phyloP scores from a whole-genome alignment of 805 yeast species.

The Sugiyamaella chiloensis region DNA sequence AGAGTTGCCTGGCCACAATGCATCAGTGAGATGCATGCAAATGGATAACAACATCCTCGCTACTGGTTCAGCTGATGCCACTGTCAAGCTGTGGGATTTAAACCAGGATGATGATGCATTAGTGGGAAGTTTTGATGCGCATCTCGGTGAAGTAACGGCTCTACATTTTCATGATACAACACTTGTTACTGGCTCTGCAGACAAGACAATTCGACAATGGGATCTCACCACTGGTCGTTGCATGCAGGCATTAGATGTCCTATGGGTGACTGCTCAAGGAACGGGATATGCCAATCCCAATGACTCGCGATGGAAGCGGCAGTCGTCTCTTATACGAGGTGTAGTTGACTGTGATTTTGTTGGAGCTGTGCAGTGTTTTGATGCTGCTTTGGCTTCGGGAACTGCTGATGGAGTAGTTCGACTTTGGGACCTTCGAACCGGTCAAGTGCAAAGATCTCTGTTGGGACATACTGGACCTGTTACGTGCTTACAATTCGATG shows the following conservation, averaged over 20 bases:
- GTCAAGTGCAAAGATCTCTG: constrained; percentile 58
- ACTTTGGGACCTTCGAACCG: constrained; percentile 72
- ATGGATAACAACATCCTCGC: constrained; percentile 49
- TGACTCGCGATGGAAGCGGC: constrained; percentile 12
- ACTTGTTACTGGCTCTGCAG: constrained; percentile 69
- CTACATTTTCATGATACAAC: constrained; percentile 50
- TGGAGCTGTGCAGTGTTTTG: constrained; percentile 67
- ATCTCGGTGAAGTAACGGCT: constrained; percentile 64
- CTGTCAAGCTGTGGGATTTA: constrained; percentile 58
- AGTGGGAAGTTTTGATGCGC: constrained; percentile 55
- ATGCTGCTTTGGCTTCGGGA: constrained; percentile 77
- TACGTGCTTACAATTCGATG: constrained; percentile 66
- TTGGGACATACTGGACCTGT: constrained; percentile 70
- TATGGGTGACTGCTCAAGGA: constrained; percentile 50
- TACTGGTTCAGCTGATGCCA: constrained; percentile 63
- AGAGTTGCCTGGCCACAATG: constrained; percentile 56
- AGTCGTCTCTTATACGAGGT: constrained; percentile 7
- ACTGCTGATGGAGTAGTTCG: constrained; percentile 73
- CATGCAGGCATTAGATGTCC: constrained; percentile 64
- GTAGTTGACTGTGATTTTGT: constrained; percentile 36
- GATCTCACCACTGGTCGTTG: constrained; percentile 64
- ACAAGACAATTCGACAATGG: constrained; percentile 73
- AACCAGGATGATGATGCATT: constrained; percentile 35
- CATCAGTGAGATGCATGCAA: constrained; percentile 58
- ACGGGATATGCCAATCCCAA: constrained; percentile 9